Base-by-base conservation (phyloP, 2,329 filamentous ascomycete species). In the Fusarium sp. region DNA sequence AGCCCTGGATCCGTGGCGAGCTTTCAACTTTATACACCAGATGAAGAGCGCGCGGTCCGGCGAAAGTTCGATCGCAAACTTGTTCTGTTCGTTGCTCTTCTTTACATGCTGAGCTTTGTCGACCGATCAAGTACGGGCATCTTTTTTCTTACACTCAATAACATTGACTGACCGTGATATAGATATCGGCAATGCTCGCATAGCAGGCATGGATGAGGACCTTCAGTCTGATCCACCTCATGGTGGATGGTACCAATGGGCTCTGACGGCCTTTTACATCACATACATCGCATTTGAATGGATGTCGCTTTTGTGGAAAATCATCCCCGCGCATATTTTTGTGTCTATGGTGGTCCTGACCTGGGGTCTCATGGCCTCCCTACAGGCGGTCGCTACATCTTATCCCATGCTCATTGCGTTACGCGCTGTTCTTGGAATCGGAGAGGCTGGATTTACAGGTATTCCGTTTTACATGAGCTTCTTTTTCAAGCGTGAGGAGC, bases 41-140 rank as follows among this genome's bases (percentile, higher is more conserved):
- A 94, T 54, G 94, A 97, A 77, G 94, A 96, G 75, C 80, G 77
- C 22, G 82, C 83, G 6, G 89, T 96, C 10, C 83, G 94, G 56
- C 84, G 83, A 74, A 94, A 92, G 79, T 88, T 97, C 70, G 94
- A 97, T 77, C 84, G 87, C 56, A 87, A 85, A 67, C 84, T 97
- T 53, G 92, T 97, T 7, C 77, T 92, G 1, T 96, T 97, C 75
- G 85, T 97, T 67, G 91, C 92, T 13, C 77, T 95, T 60, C 83
- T 97, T 14, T 97, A 96, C 76, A 86, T 96, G 83, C 82, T 97
- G 65, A 91, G 90, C 66, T 97, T 97, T 76, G 80, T 97, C 68
- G 94, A 97, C 78, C 86, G 94, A 69, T 94, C 92, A 19, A 97
- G 92, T 94, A 82, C 65, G 84, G 81, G n/a, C 7, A 23, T 27